Conservation (phyloP, 1,284 basidiomycete species). For the Hemileia vastatrix region DNA sequence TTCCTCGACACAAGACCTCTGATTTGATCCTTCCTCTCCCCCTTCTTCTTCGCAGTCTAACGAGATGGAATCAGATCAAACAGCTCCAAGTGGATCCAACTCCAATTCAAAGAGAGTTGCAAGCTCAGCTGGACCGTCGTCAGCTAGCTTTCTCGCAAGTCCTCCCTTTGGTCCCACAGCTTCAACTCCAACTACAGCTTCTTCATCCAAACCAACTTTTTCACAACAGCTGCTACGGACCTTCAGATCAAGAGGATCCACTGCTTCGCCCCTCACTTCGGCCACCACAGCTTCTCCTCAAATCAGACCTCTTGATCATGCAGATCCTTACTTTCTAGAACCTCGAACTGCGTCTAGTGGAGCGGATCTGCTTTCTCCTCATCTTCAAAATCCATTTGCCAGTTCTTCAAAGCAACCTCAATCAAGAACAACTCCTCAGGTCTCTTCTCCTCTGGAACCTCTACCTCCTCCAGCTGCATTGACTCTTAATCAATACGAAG, state of each 20-base stretch:
- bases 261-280: background rate
- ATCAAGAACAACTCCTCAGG: background rate
- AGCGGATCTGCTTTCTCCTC: too few species aligned
- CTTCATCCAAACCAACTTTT: slow-evolving; percentile 25
- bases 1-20: too few species aligned
- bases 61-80: background rate
- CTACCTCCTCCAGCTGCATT: too few species aligned
- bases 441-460: background rate
- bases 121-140: background rate
- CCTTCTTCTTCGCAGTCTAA: slow-evolving; percentile 10
- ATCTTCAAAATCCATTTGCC: background rate
- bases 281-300: background rate
- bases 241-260: background rate
- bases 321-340: background rate
- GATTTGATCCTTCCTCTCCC: background rate
- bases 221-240: slow-evolving; percentile 28
- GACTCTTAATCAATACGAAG: too few species aligned
- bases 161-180: slow-evolving; percentile 8
- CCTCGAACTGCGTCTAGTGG: background rate
- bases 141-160: slow-evolving; percentile 2
- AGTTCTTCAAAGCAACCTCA: background rate
- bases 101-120: background rate
- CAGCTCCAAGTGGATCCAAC: background rate
- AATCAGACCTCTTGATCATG: background rate
- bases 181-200: slow-evolving; percentile 15